These are phyloP conservation scores for Magnolia changhungtana DNA, from an alignment of 164 flowering plant genomes.

Conservation along the genomic window DNA sequence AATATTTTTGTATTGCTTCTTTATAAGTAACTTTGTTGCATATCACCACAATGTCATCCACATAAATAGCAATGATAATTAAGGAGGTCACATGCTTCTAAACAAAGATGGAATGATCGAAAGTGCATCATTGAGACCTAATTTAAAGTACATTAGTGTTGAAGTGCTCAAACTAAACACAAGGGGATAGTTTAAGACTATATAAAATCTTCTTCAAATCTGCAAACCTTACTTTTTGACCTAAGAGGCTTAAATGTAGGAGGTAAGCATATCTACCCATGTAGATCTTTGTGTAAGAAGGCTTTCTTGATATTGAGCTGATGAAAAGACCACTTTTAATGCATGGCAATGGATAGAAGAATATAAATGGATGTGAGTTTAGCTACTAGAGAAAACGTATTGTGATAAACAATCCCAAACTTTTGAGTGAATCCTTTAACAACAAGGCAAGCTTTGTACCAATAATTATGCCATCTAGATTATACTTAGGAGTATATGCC, in stretches of 20 bases:
- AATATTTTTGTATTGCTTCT: no score
- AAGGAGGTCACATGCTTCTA: background rate
- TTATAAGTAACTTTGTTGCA: no score
- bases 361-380: background rate
- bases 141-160: background rate
- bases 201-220: background rate
- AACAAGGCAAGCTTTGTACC: no score
- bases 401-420: no score
- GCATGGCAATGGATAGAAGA: background rate
- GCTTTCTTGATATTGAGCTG: background rate
- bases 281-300: background rate
- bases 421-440: no score
- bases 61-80: background rate
- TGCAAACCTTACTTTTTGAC: background rate
- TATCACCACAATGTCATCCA: background rate
- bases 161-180: background rate
- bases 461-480: no score
- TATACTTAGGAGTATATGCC: no score
- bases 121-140: background rate
- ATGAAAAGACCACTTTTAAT: background rate
- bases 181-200: background rate
- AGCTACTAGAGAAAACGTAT: background rate
- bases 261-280: background rate
- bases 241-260: background rate
- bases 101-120: background rate